These are phyloP conservation scores for Priceomyces carsonii DNA, from an alignment of 805 yeast genomes.

Conservation along the genomic window DNA sequence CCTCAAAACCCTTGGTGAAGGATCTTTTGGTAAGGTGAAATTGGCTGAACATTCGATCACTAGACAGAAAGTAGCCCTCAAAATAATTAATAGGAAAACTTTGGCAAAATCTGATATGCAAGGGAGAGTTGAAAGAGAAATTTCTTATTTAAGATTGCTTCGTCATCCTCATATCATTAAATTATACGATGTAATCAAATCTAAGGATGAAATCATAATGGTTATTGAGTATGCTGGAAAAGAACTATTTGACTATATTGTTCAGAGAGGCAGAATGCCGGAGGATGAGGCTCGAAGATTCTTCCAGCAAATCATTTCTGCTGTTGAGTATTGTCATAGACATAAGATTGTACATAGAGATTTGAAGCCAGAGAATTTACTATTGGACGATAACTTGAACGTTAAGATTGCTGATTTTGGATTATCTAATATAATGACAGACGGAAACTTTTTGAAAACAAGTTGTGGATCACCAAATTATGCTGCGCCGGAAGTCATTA, in stretches of 20 bases:
- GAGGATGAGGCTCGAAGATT: slow-evolving; percentile 91
- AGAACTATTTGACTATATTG: slow-evolving; percentile 92
- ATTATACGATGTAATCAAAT: slow-evolving; percentile 90
- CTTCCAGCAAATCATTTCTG: slow-evolving; percentile 94
- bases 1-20: slow-evolving; percentile 91
- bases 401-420: slow-evolving; percentile 98
- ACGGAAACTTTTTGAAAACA: slow-evolving; percentile 92
- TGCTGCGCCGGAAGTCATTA: slow-evolving; percentile 96
- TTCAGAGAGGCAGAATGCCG: slow-evolving; percentile 88
- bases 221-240: slow-evolving; percentile 97
- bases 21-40: slow-evolving; percentile 95
- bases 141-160: slow-evolving; percentile 79
- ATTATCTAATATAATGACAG: slow-evolving; percentile 93
- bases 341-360: slow-evolving; percentile 97
- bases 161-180: slow-evolving; percentile 97
- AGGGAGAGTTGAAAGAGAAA: slow-evolving; percentile 93
- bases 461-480: slow-evolving; percentile 96
- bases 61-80: slow-evolving; percentile 89
- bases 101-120: slow-evolving; percentile 96
- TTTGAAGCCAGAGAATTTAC: slow-evolving; percentile 90
- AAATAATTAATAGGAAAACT: slow-evolving; percentile 89
- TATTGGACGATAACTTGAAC: slow-evolving; percentile 84
- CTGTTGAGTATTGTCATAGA: slow-evolving; percentile 94
- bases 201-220: slow-evolving; percentile 95
- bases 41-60: slow-evolving; percentile 87